These are phyloP conservation scores for Trichoderma harzianum DNA, from an alignment of 2,329 filamentous ascomycete species.

Conservation along the genomic window DNA sequence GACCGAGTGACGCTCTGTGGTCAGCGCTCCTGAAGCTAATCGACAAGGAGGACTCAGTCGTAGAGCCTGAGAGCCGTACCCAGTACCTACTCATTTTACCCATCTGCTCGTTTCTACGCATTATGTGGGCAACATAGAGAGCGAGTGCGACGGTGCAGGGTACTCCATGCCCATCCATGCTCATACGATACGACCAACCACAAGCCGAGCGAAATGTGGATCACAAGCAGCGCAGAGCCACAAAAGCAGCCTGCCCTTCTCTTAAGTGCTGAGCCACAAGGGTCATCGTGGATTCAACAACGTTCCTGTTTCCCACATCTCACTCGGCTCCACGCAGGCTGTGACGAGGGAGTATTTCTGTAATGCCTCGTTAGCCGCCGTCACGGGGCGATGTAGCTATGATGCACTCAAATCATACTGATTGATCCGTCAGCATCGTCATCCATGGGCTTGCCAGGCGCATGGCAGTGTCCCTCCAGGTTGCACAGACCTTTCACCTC, in stretches of 20 bases:
- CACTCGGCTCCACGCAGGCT: not conserved
- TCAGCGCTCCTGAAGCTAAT: not conserved
- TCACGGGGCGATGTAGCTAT: slow-evolving; percentile 1
- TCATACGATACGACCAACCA: slow-evolving; percentile 3
- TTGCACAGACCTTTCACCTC: not conserved
- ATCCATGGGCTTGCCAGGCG: not conserved
- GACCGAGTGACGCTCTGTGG: not conserved
- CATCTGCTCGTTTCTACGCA: not conserved
- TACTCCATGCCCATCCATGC: not conserved
- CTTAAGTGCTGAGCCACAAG: slow-evolving; percentile 10
- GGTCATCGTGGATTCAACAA: not conserved
- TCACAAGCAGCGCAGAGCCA: not conserved
- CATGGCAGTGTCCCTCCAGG: not conserved
- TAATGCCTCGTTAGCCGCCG: slow-evolving; percentile 7
- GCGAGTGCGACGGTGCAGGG: slow-evolving; percentile 1
- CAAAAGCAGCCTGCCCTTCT: slow-evolving; percentile 1
- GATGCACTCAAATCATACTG: not conserved
- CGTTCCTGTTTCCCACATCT: not conserved
- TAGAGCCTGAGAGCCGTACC: not conserved
- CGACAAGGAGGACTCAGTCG: not conserved
- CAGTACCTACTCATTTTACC: not conserved
- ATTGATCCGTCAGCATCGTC: slow-evolving; percentile 3
- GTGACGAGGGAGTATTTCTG: not conserved
- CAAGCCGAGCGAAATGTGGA: not conserved
- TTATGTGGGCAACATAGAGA: not conserved